Evolutionary conservation across 1,139 yeast genomes (phyloP).

Genomic region (Blastobotrys apis): DNA sequence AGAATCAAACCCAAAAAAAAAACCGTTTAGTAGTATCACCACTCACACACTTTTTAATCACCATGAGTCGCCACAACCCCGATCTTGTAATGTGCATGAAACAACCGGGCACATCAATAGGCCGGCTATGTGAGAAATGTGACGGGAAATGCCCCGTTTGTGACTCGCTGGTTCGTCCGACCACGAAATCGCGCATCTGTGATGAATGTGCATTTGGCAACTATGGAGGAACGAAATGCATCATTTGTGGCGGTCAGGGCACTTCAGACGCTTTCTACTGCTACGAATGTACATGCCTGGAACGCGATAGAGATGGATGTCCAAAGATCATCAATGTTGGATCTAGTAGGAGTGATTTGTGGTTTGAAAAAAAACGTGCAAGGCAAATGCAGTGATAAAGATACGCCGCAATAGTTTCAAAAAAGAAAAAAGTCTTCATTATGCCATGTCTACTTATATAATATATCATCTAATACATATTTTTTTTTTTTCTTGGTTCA

Average conservation of each 20-base stretch:
- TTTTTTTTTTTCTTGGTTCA: neutral
- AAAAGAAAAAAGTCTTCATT: neutral
- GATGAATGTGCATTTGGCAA: slow-evolving; percentile 82
- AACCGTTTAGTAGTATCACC: too few relatives aligned
- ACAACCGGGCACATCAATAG: slow-evolving; percentile 72
- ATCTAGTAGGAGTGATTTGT: slow-evolving; percentile 62
- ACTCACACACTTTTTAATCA: neutral
- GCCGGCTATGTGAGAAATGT: slow-evolving; percentile 74
- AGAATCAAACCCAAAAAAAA: too few relatives aligned
- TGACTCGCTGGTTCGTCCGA: slow-evolving; percentile 80
- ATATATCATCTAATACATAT: neutral
- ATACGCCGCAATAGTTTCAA: too few relatives aligned
- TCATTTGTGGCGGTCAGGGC: slow-evolving; percentile 65
- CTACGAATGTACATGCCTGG: slow-evolving; percentile 74
- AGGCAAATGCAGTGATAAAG: neutral
- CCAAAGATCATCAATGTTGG: slow-evolving; percentile 83
- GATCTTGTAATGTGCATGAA: slow-evolving; percentile 83
- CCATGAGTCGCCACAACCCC: slow-evolving; percentile 86
- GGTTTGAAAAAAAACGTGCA: slow-evolving; percentile 50
- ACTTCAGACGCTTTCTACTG: slow-evolving; percentile 76
- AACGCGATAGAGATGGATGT: slow-evolving; percentile 88
- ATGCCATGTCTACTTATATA: neutral
- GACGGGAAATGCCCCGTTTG: slow-evolving; percentile 92
- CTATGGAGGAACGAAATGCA: slow-evolving; percentile 52
- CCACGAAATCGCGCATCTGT: slow-evolving; percentile 68